Conservation (phyloP, 768 basidiomycete species). For the Phlegmacium glaucopus region DNA sequence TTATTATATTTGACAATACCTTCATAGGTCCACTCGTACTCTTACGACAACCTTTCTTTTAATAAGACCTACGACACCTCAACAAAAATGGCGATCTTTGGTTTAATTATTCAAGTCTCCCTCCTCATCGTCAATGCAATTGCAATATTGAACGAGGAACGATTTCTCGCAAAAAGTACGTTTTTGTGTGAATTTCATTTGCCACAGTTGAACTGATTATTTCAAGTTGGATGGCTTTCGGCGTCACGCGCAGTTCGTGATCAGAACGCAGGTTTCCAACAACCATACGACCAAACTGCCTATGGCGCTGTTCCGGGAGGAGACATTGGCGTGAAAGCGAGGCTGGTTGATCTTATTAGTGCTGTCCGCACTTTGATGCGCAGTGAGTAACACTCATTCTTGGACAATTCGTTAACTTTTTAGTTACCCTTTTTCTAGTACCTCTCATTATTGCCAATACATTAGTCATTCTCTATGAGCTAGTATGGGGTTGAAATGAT, state of each 20-base stretch:
- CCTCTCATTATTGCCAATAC: slow-evolving; percentile 88
- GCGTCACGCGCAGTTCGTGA: slow-evolving; percentile 61
- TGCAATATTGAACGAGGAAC: slow-evolving; percentile 93
- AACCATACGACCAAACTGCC: slow-evolving; percentile 63
- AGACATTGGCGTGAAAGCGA: slow-evolving; percentile 76
- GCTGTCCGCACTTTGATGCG: slow-evolving; percentile 97
- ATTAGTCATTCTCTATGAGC: slow-evolving; percentile 82
- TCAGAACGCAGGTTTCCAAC: slow-evolving; percentile 52
- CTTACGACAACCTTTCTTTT: no score
- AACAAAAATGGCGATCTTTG: slow-evolving; percentile 50
- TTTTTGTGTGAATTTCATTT: slow-evolving; percentile 1
- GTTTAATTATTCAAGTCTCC: slow-evolving; percentile 79
- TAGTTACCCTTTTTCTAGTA: slow-evolving; percentile 46
- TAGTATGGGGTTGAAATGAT: slow-evolving; percentile 53
- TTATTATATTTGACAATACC: no score
- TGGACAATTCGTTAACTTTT: slow-evolving; percentile 8
- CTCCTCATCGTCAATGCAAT: slow-evolving; percentile 92
- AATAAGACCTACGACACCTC: background rate
- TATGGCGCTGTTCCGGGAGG: slow-evolving; percentile 46
- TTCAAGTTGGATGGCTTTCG: slow-evolving; percentile 81
- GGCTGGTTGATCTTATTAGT: slow-evolving; percentile 88
- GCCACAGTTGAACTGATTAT: slow-evolving; percentile 15
- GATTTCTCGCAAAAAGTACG: slow-evolving; percentile 91
- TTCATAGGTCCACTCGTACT: no score
- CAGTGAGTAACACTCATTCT: slow-evolving; percentile 58